Conservation (phyloP, 1,284 basidiomycete species). For the Tremellales sp. region DNA sequence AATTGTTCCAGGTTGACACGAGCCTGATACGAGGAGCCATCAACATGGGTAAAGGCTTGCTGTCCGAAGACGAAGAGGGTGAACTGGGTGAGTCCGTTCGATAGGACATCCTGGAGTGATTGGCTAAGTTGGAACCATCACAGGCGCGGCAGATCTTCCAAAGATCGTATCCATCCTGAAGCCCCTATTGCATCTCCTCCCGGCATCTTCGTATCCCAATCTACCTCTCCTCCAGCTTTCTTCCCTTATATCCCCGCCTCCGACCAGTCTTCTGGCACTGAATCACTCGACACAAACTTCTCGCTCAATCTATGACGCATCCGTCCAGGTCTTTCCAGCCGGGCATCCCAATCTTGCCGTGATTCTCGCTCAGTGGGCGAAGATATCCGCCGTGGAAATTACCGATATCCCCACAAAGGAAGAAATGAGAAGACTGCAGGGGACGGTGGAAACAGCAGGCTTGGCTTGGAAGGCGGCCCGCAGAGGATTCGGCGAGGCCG, state of each 20-base stretch:
- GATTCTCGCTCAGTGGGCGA: constrained; percentile 73
- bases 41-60: constrained; percentile 62
- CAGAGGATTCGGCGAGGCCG: constrained; percentile 42
- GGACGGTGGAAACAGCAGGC: constrained; percentile 61
- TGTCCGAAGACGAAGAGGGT: constrained; percentile 64
- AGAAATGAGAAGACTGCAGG: constrained; percentile 60
- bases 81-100: constrained; percentile 49
- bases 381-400: constrained; percentile 57
- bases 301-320: constrained; percentile 58
- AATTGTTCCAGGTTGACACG: constrained; percentile 54
- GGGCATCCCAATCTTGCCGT: constrained; percentile 78
- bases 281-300: no score
- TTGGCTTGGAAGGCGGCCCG: constrained; percentile 17
- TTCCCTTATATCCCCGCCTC: constrained; percentile 66
- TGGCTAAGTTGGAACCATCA: no score
- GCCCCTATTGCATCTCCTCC: constrained; percentile 59
- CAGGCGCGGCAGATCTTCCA: no score
- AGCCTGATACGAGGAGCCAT: constrained; percentile 56
- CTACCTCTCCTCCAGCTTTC: constrained; percentile 57
- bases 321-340: constrained; percentile 55
- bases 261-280: constrained; percentile 68
- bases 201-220: constrained; percentile 65
- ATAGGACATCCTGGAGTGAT: no score
- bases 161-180: constrained; percentile 56
- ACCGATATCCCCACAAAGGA: constrained; percentile 6